Evolutionary conservation across 1,284 basidiomycete species (phyloP).

Genomic region (Cronartium quercuum): DNA sequence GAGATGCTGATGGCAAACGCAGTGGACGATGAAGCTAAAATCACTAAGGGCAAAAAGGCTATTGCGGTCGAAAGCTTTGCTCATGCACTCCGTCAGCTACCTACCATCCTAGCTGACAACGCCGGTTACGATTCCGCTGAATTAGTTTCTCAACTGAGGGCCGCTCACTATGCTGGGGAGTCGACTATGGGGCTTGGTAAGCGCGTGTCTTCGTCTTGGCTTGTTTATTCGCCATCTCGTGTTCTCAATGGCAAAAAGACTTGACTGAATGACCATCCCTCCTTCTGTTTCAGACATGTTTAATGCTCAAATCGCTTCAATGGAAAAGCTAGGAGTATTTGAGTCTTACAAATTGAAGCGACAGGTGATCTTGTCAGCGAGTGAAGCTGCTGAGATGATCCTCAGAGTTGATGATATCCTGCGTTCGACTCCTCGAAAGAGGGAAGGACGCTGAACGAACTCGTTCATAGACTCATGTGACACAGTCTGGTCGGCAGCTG

Average conservation of each 20-base stretch:
- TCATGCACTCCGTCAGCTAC: conserved; percentile 83
- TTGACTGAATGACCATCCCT: neutral
- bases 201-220: neutral
- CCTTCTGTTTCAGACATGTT: conserved; percentile 66
- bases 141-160: conserved; percentile 78
- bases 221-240: neutral
- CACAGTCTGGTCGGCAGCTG: too few relatives aligned
- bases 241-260: neutral
- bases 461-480: too few relatives aligned
- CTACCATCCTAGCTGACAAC: conserved; percentile 94
- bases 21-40: conserved; percentile 79
- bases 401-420: conserved; percentile 68
- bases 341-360: conserved; percentile 97
- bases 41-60: conserved; percentile 87
- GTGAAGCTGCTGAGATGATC: conserved; percentile 98
- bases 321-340: conserved; percentile 79
- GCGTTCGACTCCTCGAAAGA: conserved; percentile 56
- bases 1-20: conserved; percentile 97
- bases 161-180: conserved; percentile 87
- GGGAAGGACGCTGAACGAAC: conserved; percentile 53
- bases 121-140: conserved; percentile 97
- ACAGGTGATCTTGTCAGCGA: conserved; percentile 88
- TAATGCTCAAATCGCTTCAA: conserved; percentile 73
- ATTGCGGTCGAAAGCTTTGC: conserved; percentile 89
- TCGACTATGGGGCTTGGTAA: conserved; percentile 76